A percentile compares a stretch with the other conserved stretches of the same genome.
Conservation (phyloP, 306 rosid genomes). For the Oemleria cerasiformis region DNA sequence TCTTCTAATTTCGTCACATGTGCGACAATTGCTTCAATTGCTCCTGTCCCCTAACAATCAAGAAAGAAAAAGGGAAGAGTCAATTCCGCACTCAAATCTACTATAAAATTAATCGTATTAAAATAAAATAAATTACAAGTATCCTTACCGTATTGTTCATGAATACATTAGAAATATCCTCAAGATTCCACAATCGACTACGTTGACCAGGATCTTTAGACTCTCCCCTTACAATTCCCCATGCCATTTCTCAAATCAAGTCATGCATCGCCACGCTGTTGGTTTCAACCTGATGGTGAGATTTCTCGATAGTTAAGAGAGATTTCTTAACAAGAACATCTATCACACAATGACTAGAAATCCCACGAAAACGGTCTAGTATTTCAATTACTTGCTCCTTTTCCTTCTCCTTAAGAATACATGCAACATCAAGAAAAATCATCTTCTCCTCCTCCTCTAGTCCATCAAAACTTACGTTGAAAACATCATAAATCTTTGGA, state of each 20-base stretch:
- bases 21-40: neutral
- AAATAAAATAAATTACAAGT: neutral
- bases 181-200: neutral
- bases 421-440: neutral
- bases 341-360: conserved; percentile 18
- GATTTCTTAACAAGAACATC: conserved; percentile 38
- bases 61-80: no score
- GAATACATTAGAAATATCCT: conserved; percentile 26
- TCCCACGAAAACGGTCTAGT: neutral
- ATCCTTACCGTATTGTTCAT: conserved; percentile 12
- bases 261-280: conserved; percentile 26
- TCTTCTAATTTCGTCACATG: neutral
- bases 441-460: conserved; percentile 22
- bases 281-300: no score
- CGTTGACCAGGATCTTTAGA: neutral
- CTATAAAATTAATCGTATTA: neutral
- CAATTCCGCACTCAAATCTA: no score
- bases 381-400: conserved; percentile 14
- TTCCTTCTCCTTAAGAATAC: conserved; percentile 23
- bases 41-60: neutral
- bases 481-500: conserved; percentile 8
- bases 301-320: conserved; percentile 15
- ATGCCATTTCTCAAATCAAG: conserved; percentile 16
- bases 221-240: neutral
- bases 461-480: conserved; percentile 37